phyloP scores from a whole-genome alignment of 768 basidiomycete species.

The Lentinula detonsa region DNA sequence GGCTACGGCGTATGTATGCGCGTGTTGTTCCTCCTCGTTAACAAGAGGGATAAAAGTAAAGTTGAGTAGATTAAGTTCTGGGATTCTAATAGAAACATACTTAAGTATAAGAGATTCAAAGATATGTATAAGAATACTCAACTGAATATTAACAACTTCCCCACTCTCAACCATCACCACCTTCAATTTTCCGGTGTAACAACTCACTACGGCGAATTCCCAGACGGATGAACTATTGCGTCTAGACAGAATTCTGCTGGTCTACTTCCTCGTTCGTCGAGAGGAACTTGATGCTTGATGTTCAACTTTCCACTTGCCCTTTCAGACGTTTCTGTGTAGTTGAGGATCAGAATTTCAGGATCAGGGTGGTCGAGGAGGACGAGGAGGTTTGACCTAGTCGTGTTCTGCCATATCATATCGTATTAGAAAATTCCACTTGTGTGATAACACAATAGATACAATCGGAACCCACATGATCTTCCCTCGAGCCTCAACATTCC shows the following conservation, averaged over 20 bases:
- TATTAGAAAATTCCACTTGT: no score
- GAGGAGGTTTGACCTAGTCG: slow-evolving; percentile 39
- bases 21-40: slow-evolving; percentile 22
- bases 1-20: slow-evolving; percentile 39
- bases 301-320: slow-evolving; percentile 28
- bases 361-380: slow-evolving; percentile 74
- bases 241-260: slow-evolving; percentile 69
- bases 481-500: slow-evolving; percentile 29
- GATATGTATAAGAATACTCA: slow-evolving; percentile 20
- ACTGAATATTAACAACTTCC: slow-evolving; percentile 61
- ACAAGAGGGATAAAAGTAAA: slow-evolving; percentile 52
- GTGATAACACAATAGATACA: no score
- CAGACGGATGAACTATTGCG: slow-evolving; percentile 59
- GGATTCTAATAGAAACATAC: slow-evolving; percentile 34
- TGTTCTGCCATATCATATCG: no score
- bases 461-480: no score
- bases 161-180: slow-evolving; percentile 54
- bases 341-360: slow-evolving; percentile 62
- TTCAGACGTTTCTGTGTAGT: slow-evolving; percentile 34
- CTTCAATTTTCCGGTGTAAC: slow-evolving; percentile 67
- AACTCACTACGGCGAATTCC: slow-evolving; percentile 55
- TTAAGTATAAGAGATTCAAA: slow-evolving; percentile 3
- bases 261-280: slow-evolving; percentile 54
- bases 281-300: slow-evolving; percentile 37
- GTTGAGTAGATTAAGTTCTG: slow-evolving; percentile 64